Base-by-base conservation (phyloP, 441 rosid species). In the Eruca vesicaria region DNA sequence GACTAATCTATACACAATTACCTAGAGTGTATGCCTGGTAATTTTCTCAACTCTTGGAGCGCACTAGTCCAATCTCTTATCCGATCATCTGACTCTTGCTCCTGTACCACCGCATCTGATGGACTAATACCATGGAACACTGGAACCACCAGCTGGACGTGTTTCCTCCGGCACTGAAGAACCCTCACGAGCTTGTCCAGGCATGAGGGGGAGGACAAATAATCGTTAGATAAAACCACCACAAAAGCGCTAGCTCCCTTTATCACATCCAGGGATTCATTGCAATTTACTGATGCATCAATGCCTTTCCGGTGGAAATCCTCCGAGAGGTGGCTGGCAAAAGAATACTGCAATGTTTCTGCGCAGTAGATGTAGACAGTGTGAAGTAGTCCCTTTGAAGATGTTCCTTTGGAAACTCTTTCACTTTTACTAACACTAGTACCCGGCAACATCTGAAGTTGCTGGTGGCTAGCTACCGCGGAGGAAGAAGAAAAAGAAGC, bases 351-450 rank as follows among this genome's bases (percentile, higher is more conserved):
- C 16, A 48, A 8, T 11, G 55, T 48, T 10, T 48, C 55, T 48
- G 0, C 21, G 21, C 55, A 48, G 55, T 48, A 48, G 55, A 48
- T 48, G 55, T 48, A 48, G 55, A 48, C 55, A n/a, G n/a, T n/a
- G n/a, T n/a, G n/a, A n/a, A n/a, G n/a, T n/a, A n/a, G n/a, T n/a
- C n/a, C n/a, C n/a, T n/a, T n/a, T n/a, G n/a, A n/a, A n/a, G n/a
- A n/a, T n/a, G n/a, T n/a, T n/a, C n/a, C n/a, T n/a, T n/a, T n/a
- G n/a, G n/a, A n/a, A n/a, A n/a, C n/a, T n/a, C n/a, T n/a, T n/a
- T n/a, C n/a, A n/a, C n/a, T n/a, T n/a, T n/a, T n/a, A 23, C 74
- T 78, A 66, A 74, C 72, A 78, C 81, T 73, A 21, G 77, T 43
- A n/a, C n/a, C n/a, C n/a, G n/a, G n/a, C 41, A 53, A 29, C 78